Evolutionary conservation across 1,139 yeast genomes (phyloP).

Genomic region (Protomyces inundatus): DNA sequence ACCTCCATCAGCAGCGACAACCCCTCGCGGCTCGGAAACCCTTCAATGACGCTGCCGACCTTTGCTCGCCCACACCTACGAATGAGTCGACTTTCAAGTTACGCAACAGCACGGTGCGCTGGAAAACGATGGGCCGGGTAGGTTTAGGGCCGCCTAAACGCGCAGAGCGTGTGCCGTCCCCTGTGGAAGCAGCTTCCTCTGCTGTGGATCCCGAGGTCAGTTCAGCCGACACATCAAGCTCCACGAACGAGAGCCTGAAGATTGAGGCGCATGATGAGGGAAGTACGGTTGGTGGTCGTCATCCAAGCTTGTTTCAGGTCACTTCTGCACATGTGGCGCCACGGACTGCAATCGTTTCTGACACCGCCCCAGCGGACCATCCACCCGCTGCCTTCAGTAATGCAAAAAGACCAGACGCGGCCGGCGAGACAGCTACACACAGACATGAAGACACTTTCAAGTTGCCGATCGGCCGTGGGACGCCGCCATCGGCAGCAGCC

Average conservation of each 20-base stretch:
- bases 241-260: neutral
- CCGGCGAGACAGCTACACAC: neutral
- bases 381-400: neutral
- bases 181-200: neutral
- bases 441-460: no score
- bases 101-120: constrained; percentile 21
- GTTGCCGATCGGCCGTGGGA: neutral
- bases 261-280: neutral
- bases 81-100: neutral
- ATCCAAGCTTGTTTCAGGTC: neutral
- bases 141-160: constrained; percentile 30
- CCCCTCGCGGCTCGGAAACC: neutral
- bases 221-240: constrained; percentile 6
- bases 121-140: constrained; percentile 27
- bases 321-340: no score
- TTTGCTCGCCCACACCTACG: constrained; percentile 3
- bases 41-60: neutral
- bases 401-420: neutral
- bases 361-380: neutral
- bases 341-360: neutral
- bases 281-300: neutral
- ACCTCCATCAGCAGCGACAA: constrained; percentile 2
- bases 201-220: constrained; percentile 1
- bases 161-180: constrained; percentile 25
- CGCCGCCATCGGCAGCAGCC: neutral